Conservation (phyloP, 768 basidiomycete genomes). For the Termitomyces sp. region DNA sequence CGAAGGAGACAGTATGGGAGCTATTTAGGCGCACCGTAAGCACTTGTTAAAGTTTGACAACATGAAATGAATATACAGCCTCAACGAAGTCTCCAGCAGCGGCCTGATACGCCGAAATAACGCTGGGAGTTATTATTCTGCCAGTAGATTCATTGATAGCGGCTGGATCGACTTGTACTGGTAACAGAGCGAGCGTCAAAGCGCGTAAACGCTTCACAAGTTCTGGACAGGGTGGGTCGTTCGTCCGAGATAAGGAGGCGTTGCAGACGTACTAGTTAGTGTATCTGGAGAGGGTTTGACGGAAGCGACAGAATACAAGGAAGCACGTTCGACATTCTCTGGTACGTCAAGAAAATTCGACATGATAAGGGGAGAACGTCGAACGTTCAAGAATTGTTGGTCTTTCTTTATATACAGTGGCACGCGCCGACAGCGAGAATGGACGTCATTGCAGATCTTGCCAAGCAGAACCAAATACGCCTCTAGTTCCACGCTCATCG, state of each 20-base stretch:
- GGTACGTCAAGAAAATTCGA: constrained; percentile 19
- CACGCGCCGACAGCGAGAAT: constrained; percentile 1
- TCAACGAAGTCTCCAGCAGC: constrained; percentile 87
- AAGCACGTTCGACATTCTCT: constrained; percentile 37
- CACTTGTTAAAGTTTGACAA: background rate
- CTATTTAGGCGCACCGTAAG: constrained; percentile 25
- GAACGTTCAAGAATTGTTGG: background rate
- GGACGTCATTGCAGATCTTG: constrained; percentile 24
- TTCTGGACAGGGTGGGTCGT: constrained; percentile 35
- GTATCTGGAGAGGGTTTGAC: constrained; percentile 63
- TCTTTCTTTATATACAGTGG: background rate
- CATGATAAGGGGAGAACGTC: constrained; percentile 20
- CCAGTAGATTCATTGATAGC: constrained; percentile 72
- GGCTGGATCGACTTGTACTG: constrained; percentile 68
- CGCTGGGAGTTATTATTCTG: constrained; percentile 75
- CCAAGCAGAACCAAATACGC: constrained; percentile 26
- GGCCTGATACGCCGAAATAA: constrained; percentile 68
- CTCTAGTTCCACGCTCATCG: constrained; percentile 14
- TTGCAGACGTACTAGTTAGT: constrained; percentile 55
- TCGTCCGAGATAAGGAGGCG: background rate
- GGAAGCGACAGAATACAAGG: constrained; percentile 38
- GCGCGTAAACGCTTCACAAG: constrained; percentile 76
- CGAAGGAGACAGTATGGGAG: constrained; percentile 79
- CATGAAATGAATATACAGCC: constrained; percentile 45
- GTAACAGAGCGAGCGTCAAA: constrained; percentile 69